Evolutionary conservation across 805 yeast genomes (phyloP).

Genomic region (Debaryomyces tyrocola): DNA sequence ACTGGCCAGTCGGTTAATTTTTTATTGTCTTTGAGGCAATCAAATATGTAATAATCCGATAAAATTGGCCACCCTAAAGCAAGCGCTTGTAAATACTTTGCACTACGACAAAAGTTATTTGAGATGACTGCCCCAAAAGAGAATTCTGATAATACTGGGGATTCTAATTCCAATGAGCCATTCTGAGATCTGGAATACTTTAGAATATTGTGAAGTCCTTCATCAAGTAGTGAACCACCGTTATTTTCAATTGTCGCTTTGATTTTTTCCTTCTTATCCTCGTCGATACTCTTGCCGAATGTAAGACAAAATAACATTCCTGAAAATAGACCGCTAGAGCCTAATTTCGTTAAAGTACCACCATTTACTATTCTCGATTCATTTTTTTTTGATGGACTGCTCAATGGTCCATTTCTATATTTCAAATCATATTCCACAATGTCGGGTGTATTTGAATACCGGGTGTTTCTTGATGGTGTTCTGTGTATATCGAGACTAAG

Average conservation of each 20-base stretch:
- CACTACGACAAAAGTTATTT: conserved; percentile 57
- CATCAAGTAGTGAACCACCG: conserved; percentile 43
- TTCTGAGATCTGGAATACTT: conserved; percentile 10
- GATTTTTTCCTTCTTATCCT: conserved; percentile 32
- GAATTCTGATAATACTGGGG: conserved; percentile 17
- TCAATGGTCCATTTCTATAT: conserved; percentile 2
- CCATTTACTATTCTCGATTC: background rate
- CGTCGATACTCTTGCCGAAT: conserved; percentile 23
- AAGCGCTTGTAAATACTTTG: conserved; percentile 73
- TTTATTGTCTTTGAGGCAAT: conserved; percentile 37
- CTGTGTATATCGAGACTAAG: conserved; percentile 1
- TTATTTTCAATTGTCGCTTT: conserved; percentile 33
- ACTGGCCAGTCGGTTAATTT: conserved; percentile 44
- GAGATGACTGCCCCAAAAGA: conserved; percentile 70
- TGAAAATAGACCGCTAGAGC: conserved; percentile 12
- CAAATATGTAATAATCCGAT: conserved; percentile 55
- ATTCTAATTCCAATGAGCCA: conserved; percentile 6
- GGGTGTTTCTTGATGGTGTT: conserved; percentile 9
- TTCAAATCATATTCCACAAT: background rate
- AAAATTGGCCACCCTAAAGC: conserved; percentile 87
- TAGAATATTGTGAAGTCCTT: conserved; percentile 32
- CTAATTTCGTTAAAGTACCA: background rate
- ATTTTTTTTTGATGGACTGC: conserved; percentile 5
- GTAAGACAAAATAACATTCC: conserved; percentile 37
- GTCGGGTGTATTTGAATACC: background rate